Base-by-base conservation (phyloP, 2,329 filamentous ascomycete genomes). In the Stagonosporopsis tanaceti region DNA sequence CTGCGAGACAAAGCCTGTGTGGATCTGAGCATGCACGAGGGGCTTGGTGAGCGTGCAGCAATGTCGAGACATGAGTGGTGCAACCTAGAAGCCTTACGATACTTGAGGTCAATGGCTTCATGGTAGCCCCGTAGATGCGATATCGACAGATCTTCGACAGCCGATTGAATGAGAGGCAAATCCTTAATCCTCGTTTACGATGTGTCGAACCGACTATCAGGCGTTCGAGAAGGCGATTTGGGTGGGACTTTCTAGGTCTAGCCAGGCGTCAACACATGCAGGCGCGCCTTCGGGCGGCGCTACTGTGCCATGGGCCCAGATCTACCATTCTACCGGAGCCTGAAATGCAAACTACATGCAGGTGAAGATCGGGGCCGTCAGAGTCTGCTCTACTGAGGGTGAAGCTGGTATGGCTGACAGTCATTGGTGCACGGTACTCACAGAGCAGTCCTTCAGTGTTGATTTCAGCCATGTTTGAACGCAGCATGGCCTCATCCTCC, bases 141-240 rank as follows among this genome's bases (percentile, higher is more conserved):
- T 20, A 47, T 41, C 12, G 30, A 17, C 11, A 44, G 38, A 44
- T 48, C 47, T 34, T 28, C 37, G 38, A 52, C 14, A 14, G 37
- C 53, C 27, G 47, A 20, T 47, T 12, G 47, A 47, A 52, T 47
- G 20, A 20, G 3, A 20, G 52, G 27, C 54, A 52, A 57, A 51
- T 47, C 35, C 28, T 53, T 15, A 14, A 14, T 14, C 34, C 8
- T 50, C 24, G 30, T 20, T 47, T 41, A 17, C 5, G 22, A 44
- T 32, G 37, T 37, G 22, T 8, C 42, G 15, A 37, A 37, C 4
- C 28, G 41, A 47, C 12, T 28, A 28, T 22, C 22, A 35, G 27
- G 22, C 37, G 30, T 47, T 52, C 42, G 48, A 48, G 47, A 44
- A 47, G 42, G 14, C 27, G 38, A 25, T 17, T 22, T 40, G 44